A percentile compares a stretch with the other conserved stretches of the same genome.
phyloP scores from a whole-genome alignment of 2,329 filamentous ascomycete species.

The Biscogniauxia sp. region DNA sequence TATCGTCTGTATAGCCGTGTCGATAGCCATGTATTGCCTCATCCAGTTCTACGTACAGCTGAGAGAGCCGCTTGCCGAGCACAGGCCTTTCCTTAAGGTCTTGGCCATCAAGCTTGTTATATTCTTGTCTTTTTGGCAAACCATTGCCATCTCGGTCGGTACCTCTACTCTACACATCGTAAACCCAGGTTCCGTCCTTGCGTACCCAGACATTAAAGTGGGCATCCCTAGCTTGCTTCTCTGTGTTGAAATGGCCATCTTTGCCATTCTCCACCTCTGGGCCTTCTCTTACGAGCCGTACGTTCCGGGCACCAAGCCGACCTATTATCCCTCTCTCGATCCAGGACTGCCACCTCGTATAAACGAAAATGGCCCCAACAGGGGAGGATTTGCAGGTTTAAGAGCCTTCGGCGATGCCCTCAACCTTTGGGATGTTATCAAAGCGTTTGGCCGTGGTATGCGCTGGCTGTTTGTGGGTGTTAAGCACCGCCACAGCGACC shows the following conservation, averaged over 20 bases:
- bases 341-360: conserved; percentile 39
- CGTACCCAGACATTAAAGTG: conserved; percentile 74
- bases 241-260: conserved; percentile 82
- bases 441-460: conserved; percentile 73
- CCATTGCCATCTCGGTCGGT: conserved; percentile 47
- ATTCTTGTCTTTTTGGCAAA: conserved; percentile 89
- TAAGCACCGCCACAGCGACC: conserved; percentile 55
- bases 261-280: conserved; percentile 75
- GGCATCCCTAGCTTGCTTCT: conserved; percentile 76
- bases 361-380: conserved; percentile 49
- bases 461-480: conserved; percentile 79
- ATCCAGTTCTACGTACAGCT: conserved; percentile 85
- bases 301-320: conserved; percentile 40
- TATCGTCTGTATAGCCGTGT: conserved; percentile 70
- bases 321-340: conserved; percentile 48
- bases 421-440: conserved; percentile 81
- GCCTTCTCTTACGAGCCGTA: conserved; percentile 80
- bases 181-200: conserved; percentile 58
- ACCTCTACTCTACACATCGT: conserved; percentile 61
- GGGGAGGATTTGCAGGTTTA: conserved; percentile 63
- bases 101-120: conserved; percentile 87
- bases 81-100: conserved; percentile 76
- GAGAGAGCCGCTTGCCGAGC: conserved; percentile 62
- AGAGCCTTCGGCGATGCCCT: conserved; percentile 68
- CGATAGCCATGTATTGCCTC: conserved; percentile 84